Evolutionary conservation across 2,329 filamentous ascomycete species (phyloP).

Genomic region (Penicillium sp.): DNA sequence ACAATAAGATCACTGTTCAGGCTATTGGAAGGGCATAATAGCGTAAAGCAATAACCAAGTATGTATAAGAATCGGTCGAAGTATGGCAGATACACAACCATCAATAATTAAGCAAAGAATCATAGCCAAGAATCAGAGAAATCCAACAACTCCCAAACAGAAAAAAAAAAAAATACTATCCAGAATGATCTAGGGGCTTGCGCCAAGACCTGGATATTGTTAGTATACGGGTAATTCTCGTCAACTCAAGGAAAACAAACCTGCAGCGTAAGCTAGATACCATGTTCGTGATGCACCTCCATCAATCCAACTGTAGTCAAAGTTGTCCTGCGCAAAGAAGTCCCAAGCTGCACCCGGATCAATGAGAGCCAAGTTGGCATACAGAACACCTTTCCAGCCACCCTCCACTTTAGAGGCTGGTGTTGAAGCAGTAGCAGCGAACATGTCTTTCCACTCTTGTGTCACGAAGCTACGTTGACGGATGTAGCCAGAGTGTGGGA

Average conservation of each 20-base stretch:
- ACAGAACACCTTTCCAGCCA: conserved; percentile 84
- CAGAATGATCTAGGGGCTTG: neutral
- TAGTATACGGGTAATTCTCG: neutral
- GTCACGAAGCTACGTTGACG: conserved; percentile 69
- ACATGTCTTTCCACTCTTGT: conserved; percentile 82
- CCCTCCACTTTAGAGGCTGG: conserved; percentile 57
- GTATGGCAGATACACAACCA: neutral
- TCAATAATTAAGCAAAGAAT: neutral
- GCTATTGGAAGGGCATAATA: neutral
- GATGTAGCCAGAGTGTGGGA: conserved; percentile 66
- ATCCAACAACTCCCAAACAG: neutral
- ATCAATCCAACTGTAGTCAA: conserved; percentile 66
- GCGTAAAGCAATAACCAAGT: neutral
- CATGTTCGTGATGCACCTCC: conserved; percentile 81
- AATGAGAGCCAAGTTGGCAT: conserved; percentile 76
- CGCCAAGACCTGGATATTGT: neutral
- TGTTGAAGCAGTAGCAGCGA: conserved; percentile 66
- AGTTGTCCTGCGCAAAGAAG: conserved; percentile 69
- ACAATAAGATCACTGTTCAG: too few relatives aligned
- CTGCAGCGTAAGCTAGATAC: conserved; percentile 78
- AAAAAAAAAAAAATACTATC: neutral
- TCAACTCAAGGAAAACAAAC: conserved; percentile 38
- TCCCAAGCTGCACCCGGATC: conserved; percentile 68
- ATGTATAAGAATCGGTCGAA: neutral
- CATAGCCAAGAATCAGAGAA: neutral